Percentiles rank a stretch among this genome's conserved stretches.
phyloP scores from a whole-genome alignment of 2,329 filamentous ascomycete species.

The Cytospora paraplurivora region DNA sequence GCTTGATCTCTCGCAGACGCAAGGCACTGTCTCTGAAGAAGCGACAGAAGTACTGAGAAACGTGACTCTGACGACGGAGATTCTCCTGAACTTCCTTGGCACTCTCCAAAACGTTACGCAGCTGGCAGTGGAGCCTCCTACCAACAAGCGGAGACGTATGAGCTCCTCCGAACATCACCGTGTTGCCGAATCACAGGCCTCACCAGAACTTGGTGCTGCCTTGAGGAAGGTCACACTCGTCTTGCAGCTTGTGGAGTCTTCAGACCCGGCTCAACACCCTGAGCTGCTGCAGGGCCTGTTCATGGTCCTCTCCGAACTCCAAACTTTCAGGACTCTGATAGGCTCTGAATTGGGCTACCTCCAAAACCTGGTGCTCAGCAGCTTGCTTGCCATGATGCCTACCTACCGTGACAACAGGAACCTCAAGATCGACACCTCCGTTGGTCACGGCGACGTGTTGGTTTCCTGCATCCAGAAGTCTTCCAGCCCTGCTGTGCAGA shows the following conservation, averaged over 20 bases:
- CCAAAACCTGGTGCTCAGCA: slow-evolving; percentile 80
- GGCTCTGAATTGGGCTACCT: slow-evolving; percentile 89
- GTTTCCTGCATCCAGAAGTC: slow-evolving; percentile 94
- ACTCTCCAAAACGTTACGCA: slow-evolving; percentile 73
- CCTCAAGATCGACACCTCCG: slow-evolving; percentile 72
- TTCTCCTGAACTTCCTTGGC: slow-evolving; percentile 72
- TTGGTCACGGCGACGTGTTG: slow-evolving; percentile 84
- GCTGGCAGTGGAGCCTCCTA: slow-evolving; percentile 70
- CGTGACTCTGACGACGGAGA: slow-evolving; percentile 71
- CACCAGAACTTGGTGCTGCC: slow-evolving; percentile 65
- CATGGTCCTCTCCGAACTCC: slow-evolving; percentile 80
- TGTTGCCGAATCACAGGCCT: slow-evolving; percentile 61
- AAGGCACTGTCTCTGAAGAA: slow-evolving; percentile 48
- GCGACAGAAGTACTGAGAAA: slow-evolving; percentile 73
- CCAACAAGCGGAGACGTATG: slow-evolving; percentile 77
- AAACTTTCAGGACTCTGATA: slow-evolving; percentile 78
- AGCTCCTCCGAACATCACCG: slow-evolving; percentile 70
- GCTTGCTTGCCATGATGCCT: slow-evolving; percentile 81
- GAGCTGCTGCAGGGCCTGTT: slow-evolving; percentile 80
- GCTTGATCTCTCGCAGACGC: slow-evolving; percentile 60
- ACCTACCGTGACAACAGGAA: slow-evolving; percentile 65
- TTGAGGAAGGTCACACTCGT: slow-evolving; percentile 83
- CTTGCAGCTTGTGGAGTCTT: slow-evolving; percentile 83
- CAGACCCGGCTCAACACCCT: slow-evolving; percentile 72
- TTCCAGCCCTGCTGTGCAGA: slow-evolving; percentile 90